Evolutionary conservation across 2,329 filamentous ascomycete species (phyloP).

Genomic region (Calonectria henricotiae): DNA sequence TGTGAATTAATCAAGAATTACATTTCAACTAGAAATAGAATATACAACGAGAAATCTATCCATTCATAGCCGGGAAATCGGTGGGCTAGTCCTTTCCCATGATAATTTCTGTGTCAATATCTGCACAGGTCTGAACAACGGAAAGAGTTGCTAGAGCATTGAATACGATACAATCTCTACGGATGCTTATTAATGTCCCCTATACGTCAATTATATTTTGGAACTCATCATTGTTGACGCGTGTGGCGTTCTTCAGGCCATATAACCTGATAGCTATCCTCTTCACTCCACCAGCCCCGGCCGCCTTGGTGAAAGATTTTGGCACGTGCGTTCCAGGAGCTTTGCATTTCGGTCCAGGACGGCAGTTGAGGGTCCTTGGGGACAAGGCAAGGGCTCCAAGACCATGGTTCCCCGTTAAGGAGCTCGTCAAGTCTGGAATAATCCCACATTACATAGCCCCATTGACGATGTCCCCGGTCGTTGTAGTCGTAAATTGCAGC

Average conservation of each 20-base stretch:
- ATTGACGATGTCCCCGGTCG: background rate
- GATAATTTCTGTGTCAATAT: no score
- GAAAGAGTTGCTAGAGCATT: no score
- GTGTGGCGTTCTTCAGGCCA: background rate
- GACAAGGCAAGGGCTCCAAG: no score
- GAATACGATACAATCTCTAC: no score
- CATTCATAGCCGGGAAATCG: no score
- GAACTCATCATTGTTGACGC: background rate
- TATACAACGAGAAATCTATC: no score
- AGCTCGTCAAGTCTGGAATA: background rate
- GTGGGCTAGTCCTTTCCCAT: no score
- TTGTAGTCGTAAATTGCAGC: background rate
- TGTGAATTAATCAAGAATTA: no score
- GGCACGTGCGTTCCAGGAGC: conserved; percentile 3
- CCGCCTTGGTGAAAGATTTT: background rate
- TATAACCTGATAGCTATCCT: background rate
- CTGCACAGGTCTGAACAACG: no score
- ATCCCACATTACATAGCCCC: conserved; percentile 21
- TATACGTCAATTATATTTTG: background rate
- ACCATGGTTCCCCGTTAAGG: background rate
- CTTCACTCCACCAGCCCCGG: background rate
- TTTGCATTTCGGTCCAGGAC: background rate
- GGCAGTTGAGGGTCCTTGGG: background rate
- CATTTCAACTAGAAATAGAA: no score
- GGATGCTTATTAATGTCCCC: no score